Conservation (phyloP, 2,329 filamentous ascomycete species). For the Hymenoscyphus occultus region DNA sequence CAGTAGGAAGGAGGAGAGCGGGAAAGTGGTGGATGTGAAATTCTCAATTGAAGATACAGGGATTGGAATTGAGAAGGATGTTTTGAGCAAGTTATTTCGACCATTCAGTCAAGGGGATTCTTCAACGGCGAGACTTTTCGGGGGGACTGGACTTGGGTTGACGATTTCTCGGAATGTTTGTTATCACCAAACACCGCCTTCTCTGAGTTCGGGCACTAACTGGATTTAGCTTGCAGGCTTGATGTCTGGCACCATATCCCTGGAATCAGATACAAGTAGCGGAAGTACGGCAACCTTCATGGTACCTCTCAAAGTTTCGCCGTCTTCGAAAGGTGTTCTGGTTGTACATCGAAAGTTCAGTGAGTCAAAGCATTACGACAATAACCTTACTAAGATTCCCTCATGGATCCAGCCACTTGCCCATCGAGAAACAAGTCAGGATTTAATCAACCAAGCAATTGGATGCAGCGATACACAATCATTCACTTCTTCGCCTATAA, state of each 20-base stretch:
- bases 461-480: slow-evolving; percentile 8
- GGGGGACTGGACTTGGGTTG: slow-evolving; percentile 72
- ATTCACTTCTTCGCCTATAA: slow-evolving; percentile 3
- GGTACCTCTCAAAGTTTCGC: slow-evolving; percentile 24
- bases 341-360: not conserved
- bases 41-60: slow-evolving; percentile 77
- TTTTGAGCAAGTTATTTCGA: slow-evolving; percentile 71
- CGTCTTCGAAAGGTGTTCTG: not conserved
- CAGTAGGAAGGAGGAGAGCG: slow-evolving; percentile 32
- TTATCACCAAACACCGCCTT: not conserved
- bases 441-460: slow-evolving; percentile 24
- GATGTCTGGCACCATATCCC: slow-evolving; percentile 26
- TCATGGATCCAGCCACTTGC: slow-evolving; percentile 15
- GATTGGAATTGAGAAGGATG: slow-evolving; percentile 65
- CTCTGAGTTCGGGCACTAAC: not conserved
- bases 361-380: not conserved
- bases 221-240: slow-evolving; percentile 24
- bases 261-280: slow-evolving; percentile 18
- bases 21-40: slow-evolving; percentile 47
- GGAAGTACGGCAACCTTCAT: slow-evolving; percentile 29
- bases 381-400: slow-evolving; percentile 6
- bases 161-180: slow-evolving; percentile 51
- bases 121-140: slow-evolving; percentile 74
- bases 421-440: slow-evolving; percentile 15
- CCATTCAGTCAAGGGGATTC: slow-evolving; percentile 78